Base-by-base conservation (phyloP, 345 rosid genomes). In the Citrus sp. region DNA sequence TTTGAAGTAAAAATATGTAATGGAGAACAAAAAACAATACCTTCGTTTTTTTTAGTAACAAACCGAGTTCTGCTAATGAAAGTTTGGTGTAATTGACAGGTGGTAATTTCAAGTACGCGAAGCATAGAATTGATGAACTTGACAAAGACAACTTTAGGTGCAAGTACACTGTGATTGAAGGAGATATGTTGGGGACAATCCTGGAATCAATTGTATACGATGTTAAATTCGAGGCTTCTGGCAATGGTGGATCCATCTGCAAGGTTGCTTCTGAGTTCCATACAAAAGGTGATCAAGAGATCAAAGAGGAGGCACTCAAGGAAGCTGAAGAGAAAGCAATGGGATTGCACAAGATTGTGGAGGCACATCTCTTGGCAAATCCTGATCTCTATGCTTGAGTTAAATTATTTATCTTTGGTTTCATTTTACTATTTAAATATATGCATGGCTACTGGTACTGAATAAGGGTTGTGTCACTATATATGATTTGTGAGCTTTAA, bases 341-440 rank as follows among this genome's bases (percentile, higher is more conserved):
- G 28, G 86, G 76, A 40, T 4, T 85, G 58, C 78, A 56, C 80
- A 82, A 81, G 77, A 80, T 82, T 24, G 60, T 88, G 13, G 87
- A 86, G 78, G 87, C 80, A 25, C 77, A 88, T 64, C 84, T 86
- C 60, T 5, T 84, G 56, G 84, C 85, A 7, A 84, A 88, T 76
- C 89, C 90, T n/a, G 54, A 83, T 58, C 82, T 78, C 64, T 87
- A 75, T n/a, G 69, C 42, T 4, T 65, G 34, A 62, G 28, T 19
- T 22, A 21, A 7, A 38, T 38, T 38, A 38, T 8, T 38, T 8
- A 38, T 8, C 10, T 38, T 38, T 2, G 42, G 42, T 38, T 38
- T 56, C n/a, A 24, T 28, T 25, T 28, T 12, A 13, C 2, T 28
- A 2, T 16, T 7, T 12, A 5, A 2, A 14, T 13, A 13, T 46